These are phyloP conservation scores for Aspergillus alliaceus DNA, from an alignment of 2,329 filamentous ascomycete genomes.

Conservation along the genomic window DNA sequence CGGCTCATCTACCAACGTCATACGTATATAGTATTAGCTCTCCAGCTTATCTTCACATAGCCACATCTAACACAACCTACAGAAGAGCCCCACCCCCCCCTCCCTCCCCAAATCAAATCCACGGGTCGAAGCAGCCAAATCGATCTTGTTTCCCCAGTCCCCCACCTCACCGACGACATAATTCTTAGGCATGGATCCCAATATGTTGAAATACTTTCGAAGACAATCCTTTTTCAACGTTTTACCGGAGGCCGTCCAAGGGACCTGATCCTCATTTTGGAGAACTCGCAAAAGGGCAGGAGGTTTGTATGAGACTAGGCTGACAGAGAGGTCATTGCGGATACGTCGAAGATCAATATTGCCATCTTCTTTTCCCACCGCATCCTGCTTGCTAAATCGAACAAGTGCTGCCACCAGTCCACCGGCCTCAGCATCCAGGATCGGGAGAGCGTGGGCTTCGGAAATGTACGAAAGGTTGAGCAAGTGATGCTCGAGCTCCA, in stretches of 20 bases:
- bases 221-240: not conserved
- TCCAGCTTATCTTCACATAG: too few relatives aligned
- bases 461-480: not conserved
- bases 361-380: not conserved
- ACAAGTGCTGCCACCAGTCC: not conserved
- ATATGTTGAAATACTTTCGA: not conserved
- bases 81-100: too few relatives aligned
- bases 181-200: not conserved
- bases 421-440: not conserved
- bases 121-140: not conserved
- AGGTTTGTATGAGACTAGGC: not conserved
- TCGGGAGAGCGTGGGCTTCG: not conserved
- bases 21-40: too few relatives aligned
- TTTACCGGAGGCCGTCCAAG: not conserved
- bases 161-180: not conserved
- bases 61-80: too few relatives aligned
- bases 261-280: not conserved
- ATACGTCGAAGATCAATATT: not conserved
- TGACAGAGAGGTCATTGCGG: not conserved
- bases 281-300: not conserved
- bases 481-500: not conserved
- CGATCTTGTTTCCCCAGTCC: not conserved
- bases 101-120: conserved; percentile 2
- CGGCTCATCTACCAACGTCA: too few relatives aligned
- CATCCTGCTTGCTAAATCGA: not conserved